These are phyloP conservation scores for Pseudogymnoascus sp. DNA, from an alignment of 2,329 filamentous ascomycete species.

Conservation along the genomic window DNA sequence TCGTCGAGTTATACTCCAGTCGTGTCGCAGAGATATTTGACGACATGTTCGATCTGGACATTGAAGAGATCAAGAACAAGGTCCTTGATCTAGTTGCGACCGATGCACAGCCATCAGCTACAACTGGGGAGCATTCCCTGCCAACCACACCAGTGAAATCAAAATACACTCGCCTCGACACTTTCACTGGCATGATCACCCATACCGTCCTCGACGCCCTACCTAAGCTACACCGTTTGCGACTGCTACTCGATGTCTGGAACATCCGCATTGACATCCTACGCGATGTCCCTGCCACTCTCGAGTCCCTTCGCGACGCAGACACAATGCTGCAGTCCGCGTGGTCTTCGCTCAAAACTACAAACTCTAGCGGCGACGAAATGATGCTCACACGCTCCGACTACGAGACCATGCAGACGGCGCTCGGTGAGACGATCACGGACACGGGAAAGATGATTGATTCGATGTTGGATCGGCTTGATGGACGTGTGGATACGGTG, in stretches of 20 bases:
- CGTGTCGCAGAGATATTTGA: constrained; percentile 66
- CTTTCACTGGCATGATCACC: constrained; percentile 83
- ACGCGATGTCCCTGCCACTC: constrained; percentile 59
- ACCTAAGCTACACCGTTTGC: constrained; percentile 68
- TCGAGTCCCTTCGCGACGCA: constrained; percentile 57
- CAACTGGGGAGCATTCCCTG: constrained; percentile 18
- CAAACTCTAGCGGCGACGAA: constrained; percentile 4
- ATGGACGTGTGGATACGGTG: constrained; percentile 74
- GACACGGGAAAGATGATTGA: constrained; percentile 68
- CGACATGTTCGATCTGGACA: constrained; percentile 59
- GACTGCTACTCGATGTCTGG: constrained; percentile 69
- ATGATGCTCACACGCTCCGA: constrained; percentile 13
- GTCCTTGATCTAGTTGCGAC: constrained; percentile 55
- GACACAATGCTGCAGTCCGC: constrained; percentile 56
- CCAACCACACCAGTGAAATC: constrained; percentile 23
- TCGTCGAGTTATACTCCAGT: constrained; percentile 60
- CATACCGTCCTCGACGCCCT: constrained; percentile 85
- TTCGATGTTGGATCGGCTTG: constrained; percentile 75
- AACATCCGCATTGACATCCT: constrained; percentile 66
- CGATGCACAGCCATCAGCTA: constrained; percentile 28
- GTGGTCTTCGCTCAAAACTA: constrained; percentile 40
- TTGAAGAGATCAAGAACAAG: constrained; percentile 84
- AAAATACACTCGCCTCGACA: constrained; percentile 67
- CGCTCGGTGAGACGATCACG: constrained; percentile 61
- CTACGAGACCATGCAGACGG: constrained; percentile 47